phyloP scores from a whole-genome alignment of 164 flowering plant species.

The Chimonanthus praecox region DNA sequence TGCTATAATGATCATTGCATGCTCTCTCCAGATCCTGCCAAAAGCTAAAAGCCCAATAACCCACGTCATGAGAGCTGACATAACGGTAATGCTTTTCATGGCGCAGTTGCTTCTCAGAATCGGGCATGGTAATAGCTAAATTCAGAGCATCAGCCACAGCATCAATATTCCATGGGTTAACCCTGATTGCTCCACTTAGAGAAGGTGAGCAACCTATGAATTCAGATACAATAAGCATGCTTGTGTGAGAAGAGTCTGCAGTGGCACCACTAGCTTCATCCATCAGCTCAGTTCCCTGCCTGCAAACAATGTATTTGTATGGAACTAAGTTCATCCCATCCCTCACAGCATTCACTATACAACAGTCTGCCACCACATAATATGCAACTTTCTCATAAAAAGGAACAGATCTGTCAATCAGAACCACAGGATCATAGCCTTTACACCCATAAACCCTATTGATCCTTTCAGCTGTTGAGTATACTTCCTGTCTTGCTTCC shows the following conservation, averaged over 20 bases:
- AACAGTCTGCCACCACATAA: slow-evolving; percentile 12
- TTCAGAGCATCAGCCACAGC: slow-evolving; percentile 7
- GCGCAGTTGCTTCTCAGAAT: slow-evolving; percentile 10
- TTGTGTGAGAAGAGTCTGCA: neutral
- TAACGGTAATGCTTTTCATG: slow-evolving; percentile 12
- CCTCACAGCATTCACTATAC: slow-evolving; percentile 8
- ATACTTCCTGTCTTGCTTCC: slow-evolving; percentile 12
- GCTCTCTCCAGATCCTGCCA: slow-evolving; percentile 6
- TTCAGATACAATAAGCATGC: slow-evolving; percentile 9
- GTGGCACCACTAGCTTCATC: neutral
- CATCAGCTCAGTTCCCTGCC: slow-evolving; percentile 3
- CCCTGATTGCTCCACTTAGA: slow-evolving; percentile 9
- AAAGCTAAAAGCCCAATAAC: slow-evolving; percentile 10
- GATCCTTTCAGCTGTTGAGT: slow-evolving; percentile 11
- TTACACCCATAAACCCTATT: slow-evolving; percentile 8
- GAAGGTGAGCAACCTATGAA: slow-evolving; percentile 11
- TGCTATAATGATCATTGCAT: slow-evolving; percentile 5
- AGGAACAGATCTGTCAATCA: slow-evolving; percentile 9
- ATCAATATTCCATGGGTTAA: slow-evolving; percentile 13
- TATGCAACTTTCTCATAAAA: slow-evolving; percentile 6
- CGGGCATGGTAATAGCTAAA: neutral
- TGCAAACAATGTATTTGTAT: slow-evolving; percentile 3
- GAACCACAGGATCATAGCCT: slow-evolving; percentile 14
- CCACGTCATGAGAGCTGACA: slow-evolving; percentile 9
- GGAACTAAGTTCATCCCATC: slow-evolving; percentile 13